Evolutionary conservation across 331 rosid genomes (phyloP), one percentile per base, ranked within the genome.

Genomic region (Pyrus hybrid): DNA sequence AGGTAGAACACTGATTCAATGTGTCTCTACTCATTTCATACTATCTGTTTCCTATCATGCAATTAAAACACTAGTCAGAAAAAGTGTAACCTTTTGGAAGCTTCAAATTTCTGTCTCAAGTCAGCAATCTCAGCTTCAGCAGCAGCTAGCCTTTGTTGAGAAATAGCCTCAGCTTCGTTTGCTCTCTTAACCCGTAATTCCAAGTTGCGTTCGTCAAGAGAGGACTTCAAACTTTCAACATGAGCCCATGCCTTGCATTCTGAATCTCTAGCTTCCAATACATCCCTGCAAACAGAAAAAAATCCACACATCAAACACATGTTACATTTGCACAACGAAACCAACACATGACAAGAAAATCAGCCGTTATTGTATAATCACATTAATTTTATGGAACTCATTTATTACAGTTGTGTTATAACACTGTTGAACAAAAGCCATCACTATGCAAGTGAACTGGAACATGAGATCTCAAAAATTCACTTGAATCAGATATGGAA

Each of bases 71-170:
- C 45, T 17, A 18, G 21, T 17, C n/a, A 47, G 28, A 68, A 57
- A 30, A 22, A 78, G 22, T 63, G 43, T 29, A 63, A 95, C 99
- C 97, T 89, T 82, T 85, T 91, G 49, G 88, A 92, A 72, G 85
- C 94, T 75, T 89, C 98, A 47, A 91, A 75, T 76, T 81, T 88
- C 79, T 89, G 96, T 73, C 96, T 89, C 87, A 88, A 79, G 68
- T 88, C 88, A 37, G 87, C 96, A 78, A 92, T 86, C 87, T 89
- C 98, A 76, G 97, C 97, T 87, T 95, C 99, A 33, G 91, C 97
- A 80, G 97, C 93, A 88, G 97, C 99, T 30, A 95, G 88, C 84
- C 87, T 95, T 73, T 91, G 96, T 74, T 92, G 96, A 65, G 99
- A 89, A 82, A 84, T 80, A 74, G 97, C 98, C 87, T 95, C 99